Conservation (phyloP, 257 asterid species). For the Plantago major region DNA sequence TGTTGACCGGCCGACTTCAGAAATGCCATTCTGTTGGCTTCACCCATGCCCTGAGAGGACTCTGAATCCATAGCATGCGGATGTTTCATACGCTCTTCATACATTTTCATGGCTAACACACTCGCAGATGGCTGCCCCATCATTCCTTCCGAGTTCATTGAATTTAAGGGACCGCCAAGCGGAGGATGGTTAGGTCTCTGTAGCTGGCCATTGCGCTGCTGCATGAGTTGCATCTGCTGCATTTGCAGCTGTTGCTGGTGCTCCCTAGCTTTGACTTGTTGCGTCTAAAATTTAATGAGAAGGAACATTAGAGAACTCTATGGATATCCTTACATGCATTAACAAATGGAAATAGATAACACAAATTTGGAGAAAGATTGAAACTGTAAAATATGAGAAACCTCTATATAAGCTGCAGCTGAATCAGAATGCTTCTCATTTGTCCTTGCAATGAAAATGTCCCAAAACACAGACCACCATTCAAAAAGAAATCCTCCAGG, state of each 20-base stretch:
- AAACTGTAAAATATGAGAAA: slow-evolving; percentile 29
- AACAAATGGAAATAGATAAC: background rate
- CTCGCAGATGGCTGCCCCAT: slow-evolving; percentile 96
- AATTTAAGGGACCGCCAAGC: slow-evolving; percentile 73
- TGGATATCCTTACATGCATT: slow-evolving; percentile 3
- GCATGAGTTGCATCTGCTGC: slow-evolving; percentile 96
- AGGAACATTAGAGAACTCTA: slow-evolving; percentile 2
- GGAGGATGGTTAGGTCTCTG: slow-evolving; percentile 92
- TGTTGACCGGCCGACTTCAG: slow-evolving; percentile 91
- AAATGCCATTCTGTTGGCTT: slow-evolving; percentile 94
- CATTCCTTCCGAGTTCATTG: slow-evolving; percentile 78
- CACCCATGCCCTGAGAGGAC: slow-evolving; percentile 70
- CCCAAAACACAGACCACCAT: no score
- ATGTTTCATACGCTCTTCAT: slow-evolving; percentile 94
- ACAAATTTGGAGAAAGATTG: slow-evolving; percentile 5
- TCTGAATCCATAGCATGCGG: slow-evolving; percentile 90
- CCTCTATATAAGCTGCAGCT: slow-evolving; percentile 99
- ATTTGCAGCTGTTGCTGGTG: slow-evolving; percentile 90
- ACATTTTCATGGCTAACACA: slow-evolving; percentile 89
- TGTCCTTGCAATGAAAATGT: slow-evolving; percentile 95
- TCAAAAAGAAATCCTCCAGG: slow-evolving; percentile 99
- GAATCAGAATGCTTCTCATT: slow-evolving; percentile 98
- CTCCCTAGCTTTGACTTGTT: slow-evolving; percentile 90
- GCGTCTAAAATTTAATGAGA: slow-evolving; percentile 51
- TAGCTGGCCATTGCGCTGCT: slow-evolving; percentile 85